These are phyloP conservation scores for Gnaphalium uliginosum DNA, from an alignment of 129 eudicot species.

Conservation along the genomic window DNA sequence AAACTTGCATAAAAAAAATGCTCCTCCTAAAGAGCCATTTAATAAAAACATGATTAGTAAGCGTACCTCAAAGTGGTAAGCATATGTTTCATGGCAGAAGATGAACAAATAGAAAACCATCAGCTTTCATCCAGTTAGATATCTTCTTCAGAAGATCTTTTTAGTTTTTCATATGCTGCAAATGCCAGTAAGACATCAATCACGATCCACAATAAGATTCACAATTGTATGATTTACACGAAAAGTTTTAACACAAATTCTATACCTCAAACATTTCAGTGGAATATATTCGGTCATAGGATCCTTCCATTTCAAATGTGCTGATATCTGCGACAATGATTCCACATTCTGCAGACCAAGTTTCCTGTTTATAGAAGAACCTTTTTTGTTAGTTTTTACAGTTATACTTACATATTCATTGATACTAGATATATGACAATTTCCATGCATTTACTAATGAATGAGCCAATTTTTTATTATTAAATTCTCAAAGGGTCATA, in stretches of 20 bases:
- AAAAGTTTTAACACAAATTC: not conserved
- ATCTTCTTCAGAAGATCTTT: constrained; percentile 85
- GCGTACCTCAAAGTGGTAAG: constrained; percentile 98
- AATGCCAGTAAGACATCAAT: constrained; percentile 27
- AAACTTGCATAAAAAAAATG: constrained; percentile 3
- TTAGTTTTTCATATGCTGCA: constrained; percentile 95
- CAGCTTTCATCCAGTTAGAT: constrained; percentile 79
- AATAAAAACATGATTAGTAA: not conserved
- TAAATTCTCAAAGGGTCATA: not conserved
- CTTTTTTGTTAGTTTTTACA: not conserved
- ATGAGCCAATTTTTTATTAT: not conserved
- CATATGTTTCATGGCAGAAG: constrained; percentile 91
- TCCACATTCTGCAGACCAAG: constrained; percentile 77
- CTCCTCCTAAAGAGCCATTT: not conserved
- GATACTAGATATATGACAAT: not conserved
- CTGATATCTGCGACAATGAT: constrained; percentile 89
- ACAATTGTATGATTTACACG: not conserved
- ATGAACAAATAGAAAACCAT: constrained; percentile 82
- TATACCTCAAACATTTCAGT: constrained; percentile 99
- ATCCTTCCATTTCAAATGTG: constrained; percentile 88
- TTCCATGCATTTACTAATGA: not conserved
- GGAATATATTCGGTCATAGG: constrained; percentile 87
- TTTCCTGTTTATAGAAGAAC: constrained; percentile 38
- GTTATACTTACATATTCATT: not conserved
- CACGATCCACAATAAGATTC: constrained; percentile 7